Base-by-base conservation (phyloP, 148 eudicot genomes). In the Amaranthus palmeri region DNA sequence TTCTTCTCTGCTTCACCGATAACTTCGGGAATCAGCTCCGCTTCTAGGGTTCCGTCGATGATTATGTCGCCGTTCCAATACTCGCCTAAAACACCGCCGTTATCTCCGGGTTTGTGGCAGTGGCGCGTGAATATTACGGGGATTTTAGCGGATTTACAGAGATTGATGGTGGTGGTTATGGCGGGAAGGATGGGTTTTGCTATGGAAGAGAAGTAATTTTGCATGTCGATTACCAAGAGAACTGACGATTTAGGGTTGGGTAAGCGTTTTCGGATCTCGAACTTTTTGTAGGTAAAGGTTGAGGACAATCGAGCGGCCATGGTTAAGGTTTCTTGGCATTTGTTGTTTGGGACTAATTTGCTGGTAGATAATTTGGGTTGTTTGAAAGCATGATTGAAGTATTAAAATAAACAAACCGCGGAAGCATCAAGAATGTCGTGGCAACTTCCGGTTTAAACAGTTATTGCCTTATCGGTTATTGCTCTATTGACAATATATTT, bases 61-160 rank as follows among this genome's bases (percentile, higher is more conserved):
- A 90, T 80, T 68, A 90, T 83, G 11, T 85, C 90, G 3, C 76
- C 74, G 74, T 58, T 59, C 97, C 97, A 92, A 93, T 93, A 90
- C 86, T 92, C 97, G 4, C 80, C 81, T 10, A 92, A 65, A 78
- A 87, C 84, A 72, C 83, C 83, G 56, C 79, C 70, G 69, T 86
- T 86, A 7, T 76, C 77, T 10, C 82, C 83, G 36, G 92, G 86
- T 65, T 83, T 85, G 78, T 92, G 97, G 73, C 80, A 45, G 90
- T 92, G 97, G 83, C 97, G 93, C 46, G 97, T 92, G 86, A 79
- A 83, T 76, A 88, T 70, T 2, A 90, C 79, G 13, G 93, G 96
- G 67, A 88, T 56, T 46, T 82, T 77, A 6, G 86, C 79, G 44
- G 70, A 65, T n/a, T 82, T 80, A 76, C 97, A 92, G 78, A 90